These are phyloP conservation scores for Phytophthora fragariaefolia DNA, from an alignment of 352 stramenopile species.

Conservation along the genomic window DNA sequence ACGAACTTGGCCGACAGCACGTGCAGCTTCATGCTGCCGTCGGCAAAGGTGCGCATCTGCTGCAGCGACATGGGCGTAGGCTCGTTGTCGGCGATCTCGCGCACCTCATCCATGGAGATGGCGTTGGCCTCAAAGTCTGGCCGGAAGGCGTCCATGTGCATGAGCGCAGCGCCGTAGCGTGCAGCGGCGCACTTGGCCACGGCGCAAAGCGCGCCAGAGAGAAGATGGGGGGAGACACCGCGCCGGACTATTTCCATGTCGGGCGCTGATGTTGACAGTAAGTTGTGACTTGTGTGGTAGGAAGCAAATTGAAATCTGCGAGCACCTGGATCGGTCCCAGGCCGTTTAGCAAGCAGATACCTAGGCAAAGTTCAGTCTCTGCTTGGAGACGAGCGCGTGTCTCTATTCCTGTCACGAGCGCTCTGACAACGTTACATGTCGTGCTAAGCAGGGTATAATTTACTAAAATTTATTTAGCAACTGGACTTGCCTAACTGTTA, in stretches of 20 bases:
- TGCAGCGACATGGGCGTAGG: slow-evolving; percentile 75
- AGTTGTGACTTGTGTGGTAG: slow-evolving; percentile 3
- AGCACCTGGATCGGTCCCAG: background rate
- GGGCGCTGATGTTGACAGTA: background rate
- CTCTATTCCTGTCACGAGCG: slow-evolving; percentile 21
- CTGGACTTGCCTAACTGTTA: too few species aligned
- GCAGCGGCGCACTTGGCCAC: slow-evolving; percentile 21
- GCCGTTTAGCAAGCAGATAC: slow-evolving; percentile 23
- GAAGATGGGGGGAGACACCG: slow-evolving; percentile 21
- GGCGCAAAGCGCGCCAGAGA: slow-evolving; percentile 11
- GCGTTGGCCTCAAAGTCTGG: slow-evolving; percentile 23
- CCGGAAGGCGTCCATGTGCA: slow-evolving; percentile 29
- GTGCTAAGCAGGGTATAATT: too few species aligned
- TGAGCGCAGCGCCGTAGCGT: slow-evolving; percentile 15
- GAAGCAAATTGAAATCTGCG: slow-evolving; percentile 21
- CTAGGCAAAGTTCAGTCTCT: slow-evolving; percentile 19
- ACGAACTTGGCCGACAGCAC: slow-evolving; percentile 66
- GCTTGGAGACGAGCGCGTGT: slow-evolving; percentile 7
- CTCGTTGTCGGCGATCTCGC: slow-evolving; percentile 52
- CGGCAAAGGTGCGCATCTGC: slow-evolving; percentile 78
- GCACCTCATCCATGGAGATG: slow-evolving; percentile 70
- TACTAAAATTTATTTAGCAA: too few species aligned
- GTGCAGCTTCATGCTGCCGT: slow-evolving; percentile 61
- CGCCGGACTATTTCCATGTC: slow-evolving; percentile 29
- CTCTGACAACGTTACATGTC: too few species aligned